Percentiles rank a stretch among this genome's conserved stretches.
Evolutionary conservation across 176 grass and related monocot species (phyloP).

Genomic region (Musa itinerans): DNA sequence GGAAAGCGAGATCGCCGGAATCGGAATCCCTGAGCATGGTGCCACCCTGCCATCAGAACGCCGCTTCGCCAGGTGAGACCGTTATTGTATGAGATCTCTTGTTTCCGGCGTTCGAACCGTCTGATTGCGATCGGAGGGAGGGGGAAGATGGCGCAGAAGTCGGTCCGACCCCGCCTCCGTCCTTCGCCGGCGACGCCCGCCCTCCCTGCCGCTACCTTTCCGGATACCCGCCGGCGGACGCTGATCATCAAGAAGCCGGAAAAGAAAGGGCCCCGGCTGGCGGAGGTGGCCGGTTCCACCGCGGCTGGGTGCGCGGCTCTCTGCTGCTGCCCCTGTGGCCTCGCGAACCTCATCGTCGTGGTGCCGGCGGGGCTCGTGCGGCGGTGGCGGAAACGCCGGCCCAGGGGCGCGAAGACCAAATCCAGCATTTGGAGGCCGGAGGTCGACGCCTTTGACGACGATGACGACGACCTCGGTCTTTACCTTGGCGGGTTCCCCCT

Average conservation of each 20-base stretch:
- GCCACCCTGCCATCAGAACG: background rate
- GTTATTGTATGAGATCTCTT: background rate
- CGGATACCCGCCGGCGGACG: background rate
- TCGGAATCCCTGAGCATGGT: background rate
- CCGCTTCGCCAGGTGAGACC: background rate
- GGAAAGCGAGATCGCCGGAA: background rate
- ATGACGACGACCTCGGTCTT: background rate
- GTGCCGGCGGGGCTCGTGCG: background rate
- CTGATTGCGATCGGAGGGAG: background rate
- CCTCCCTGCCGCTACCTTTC: background rate
- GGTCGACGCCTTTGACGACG: background rate
- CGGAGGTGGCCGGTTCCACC: background rate
- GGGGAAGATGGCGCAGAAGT: background rate
- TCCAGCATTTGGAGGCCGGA: background rate
- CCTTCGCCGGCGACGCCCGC: background rate
- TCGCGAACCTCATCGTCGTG: background rate
- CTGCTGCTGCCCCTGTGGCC: constrained; percentile 13
- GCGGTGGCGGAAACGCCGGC: background rate
- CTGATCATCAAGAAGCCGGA: background rate
- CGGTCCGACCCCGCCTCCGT: background rate
- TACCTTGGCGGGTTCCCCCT: background rate
- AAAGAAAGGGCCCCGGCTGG: background rate
- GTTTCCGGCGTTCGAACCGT: background rate
- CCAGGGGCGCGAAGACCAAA: background rate
- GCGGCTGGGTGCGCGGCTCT: constrained; percentile 1